Conservation (phyloP, 208 protist genomes). For the Trypanosoma conorhini region DNA sequence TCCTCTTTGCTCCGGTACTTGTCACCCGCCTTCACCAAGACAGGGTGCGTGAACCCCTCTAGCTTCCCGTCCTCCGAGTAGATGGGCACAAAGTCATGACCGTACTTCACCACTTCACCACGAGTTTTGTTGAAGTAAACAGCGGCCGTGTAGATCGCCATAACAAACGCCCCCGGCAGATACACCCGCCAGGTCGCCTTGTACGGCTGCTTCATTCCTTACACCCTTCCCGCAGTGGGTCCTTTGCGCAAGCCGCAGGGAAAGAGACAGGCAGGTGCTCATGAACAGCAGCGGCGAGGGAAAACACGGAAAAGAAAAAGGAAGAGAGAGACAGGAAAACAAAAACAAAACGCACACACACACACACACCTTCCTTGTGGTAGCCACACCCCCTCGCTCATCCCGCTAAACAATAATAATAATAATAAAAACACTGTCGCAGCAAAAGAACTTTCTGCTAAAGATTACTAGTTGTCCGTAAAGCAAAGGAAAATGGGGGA, state of each 20-base stretch:
- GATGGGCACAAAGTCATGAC: conserved; percentile 87
- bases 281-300: conserved; percentile 4
- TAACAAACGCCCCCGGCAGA: conserved; percentile 68
- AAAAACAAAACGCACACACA: not conserved
- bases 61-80: conserved; percentile 88
- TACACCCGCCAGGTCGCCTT: conserved; percentile 82
- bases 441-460: no score
- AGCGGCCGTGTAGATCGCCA: conserved; percentile 61
- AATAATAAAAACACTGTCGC: no score
- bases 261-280: not conserved
- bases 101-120: conserved; percentile 67
- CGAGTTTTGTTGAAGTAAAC: conserved; percentile 72
- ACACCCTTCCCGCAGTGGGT: not conserved
- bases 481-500: no score
- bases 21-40: conserved; percentile 77
- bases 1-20: conserved; percentile 67
- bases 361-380: no score
- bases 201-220: conserved; percentile 69
- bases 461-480: no score
- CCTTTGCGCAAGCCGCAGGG: not conserved
- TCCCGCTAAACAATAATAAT: no score
- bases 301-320: conserved; percentile 13
- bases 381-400: no score
- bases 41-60: conserved; percentile 87
- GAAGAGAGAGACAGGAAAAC: conserved; percentile 15